Percentiles rank a stretch among this genome's conserved stretches.
Conservation (phyloP, 371 early-diverging fungal species). For the Sporodiniella umbellata region DNA sequence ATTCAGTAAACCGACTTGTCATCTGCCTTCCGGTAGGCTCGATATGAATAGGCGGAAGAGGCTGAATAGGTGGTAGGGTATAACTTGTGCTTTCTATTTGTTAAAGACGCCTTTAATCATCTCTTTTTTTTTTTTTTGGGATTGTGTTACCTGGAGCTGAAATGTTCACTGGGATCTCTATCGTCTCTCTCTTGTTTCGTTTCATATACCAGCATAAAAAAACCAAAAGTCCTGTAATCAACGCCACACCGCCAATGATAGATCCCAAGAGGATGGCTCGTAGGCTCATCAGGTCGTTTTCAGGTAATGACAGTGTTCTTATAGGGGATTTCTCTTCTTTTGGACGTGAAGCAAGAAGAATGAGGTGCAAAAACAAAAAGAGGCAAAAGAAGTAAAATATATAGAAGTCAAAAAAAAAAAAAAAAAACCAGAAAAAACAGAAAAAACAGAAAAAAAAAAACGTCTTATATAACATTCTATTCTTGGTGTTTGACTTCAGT, state of each 20-base stretch:
- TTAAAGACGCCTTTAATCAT: background rate
- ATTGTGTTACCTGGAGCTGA: background rate
- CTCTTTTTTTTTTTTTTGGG: background rate
- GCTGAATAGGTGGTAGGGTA: slow-evolving; percentile 3
- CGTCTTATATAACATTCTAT: background rate
- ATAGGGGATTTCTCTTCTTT: no score
- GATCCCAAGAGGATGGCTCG: slow-evolving; percentile 10
- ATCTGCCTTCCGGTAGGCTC: background rate
- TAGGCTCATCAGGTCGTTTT: background rate
- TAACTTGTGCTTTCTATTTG: background rate
- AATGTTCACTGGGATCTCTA: background rate
- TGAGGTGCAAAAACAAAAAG: no score
- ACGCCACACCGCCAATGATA: slow-evolving; percentile 7
- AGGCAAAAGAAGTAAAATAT: no score
- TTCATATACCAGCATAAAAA: slow-evolving; percentile 2
- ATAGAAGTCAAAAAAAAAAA: background rate
- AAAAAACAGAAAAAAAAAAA: background rate
- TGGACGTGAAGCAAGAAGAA: no score
- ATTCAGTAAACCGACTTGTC: slow-evolving; percentile 9
- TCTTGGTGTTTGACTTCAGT: background rate
- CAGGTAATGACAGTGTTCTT: no score
- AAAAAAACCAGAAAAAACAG: background rate
- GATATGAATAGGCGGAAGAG: slow-evolving; percentile 4
- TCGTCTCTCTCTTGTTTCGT: background rate
- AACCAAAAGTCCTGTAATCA: slow-evolving; percentile 7